These are phyloP conservation scores for Linum lewisii DNA, from an alignment of 345 rosid genomes.

Conservation along the genomic window DNA sequence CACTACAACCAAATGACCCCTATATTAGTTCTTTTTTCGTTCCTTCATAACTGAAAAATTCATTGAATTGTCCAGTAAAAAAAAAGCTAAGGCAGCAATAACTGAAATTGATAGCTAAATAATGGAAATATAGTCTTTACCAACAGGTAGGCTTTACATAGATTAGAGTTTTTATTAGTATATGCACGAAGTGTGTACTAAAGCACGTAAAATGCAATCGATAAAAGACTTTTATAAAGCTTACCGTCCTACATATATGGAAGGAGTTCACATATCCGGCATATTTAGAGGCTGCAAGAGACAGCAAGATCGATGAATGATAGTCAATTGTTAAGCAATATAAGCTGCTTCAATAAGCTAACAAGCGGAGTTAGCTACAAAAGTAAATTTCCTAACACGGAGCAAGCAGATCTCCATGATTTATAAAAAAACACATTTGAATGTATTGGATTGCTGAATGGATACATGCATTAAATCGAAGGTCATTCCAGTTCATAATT, in stretches of 20 bases:
- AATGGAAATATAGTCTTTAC: too few species aligned
- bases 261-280: slow-evolving; percentile 75
- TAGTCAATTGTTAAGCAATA: not conserved
- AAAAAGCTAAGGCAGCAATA: too few species aligned
- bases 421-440: too few species aligned
- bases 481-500: not conserved
- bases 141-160: too few species aligned
- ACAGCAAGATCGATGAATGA: not conserved
- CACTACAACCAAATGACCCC: too few species aligned
- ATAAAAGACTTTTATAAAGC: slow-evolving; percentile 16
- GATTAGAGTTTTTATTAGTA: too few species aligned
- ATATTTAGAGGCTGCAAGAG: slow-evolving; percentile 73
- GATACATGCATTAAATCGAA: not conserved
- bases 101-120: too few species aligned
- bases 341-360: not conserved
- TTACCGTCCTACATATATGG: slow-evolving; percentile 76
- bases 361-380: not conserved
- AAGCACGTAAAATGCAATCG: too few species aligned
- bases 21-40: too few species aligned
- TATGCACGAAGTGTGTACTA: too few species aligned
- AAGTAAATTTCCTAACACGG: not conserved
- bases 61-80: too few species aligned
- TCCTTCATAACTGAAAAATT: too few species aligned
- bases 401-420: not conserved
- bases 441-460: not conserved